These are phyloP conservation scores for Agroathelia rolfsii DNA, from an alignment of 1,284 basidiomycete genomes.

Conservation along the genomic window DNA sequence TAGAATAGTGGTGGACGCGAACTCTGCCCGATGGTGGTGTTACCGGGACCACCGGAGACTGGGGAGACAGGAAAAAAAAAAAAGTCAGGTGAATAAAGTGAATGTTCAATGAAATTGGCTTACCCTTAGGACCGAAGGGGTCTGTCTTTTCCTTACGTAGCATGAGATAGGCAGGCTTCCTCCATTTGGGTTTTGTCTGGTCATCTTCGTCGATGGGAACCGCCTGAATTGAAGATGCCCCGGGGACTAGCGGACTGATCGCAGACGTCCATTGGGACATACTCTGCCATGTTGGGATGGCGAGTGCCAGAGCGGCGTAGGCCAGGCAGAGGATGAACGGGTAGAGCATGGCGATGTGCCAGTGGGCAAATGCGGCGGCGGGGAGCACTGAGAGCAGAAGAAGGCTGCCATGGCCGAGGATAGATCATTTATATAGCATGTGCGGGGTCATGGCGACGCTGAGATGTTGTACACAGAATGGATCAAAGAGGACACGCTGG, in stretches of 20 bases:
- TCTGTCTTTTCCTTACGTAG: too few relatives aligned
- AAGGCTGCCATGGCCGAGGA: too few relatives aligned
- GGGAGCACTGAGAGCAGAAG: too few relatives aligned
- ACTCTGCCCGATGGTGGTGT: constrained; percentile 20
- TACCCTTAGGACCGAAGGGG: constrained; percentile 22
- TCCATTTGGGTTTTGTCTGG: constrained; percentile 17
- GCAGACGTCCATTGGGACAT: constrained; percentile 25
- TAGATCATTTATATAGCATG: too few relatives aligned
- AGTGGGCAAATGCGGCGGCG: too few relatives aligned
- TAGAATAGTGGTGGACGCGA: constrained; percentile 38
- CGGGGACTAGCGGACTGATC: constrained; percentile 40
- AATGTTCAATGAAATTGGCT: neutral
- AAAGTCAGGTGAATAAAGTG: neutral
- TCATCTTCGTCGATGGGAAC: constrained; percentile 19
- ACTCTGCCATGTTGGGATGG: constrained; percentile 39
- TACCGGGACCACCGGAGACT: too few relatives aligned
- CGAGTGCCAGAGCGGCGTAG: constrained; percentile 18
- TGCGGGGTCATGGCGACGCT: too few relatives aligned
- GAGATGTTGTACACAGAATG: too few relatives aligned
- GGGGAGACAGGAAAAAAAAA: too few relatives aligned
- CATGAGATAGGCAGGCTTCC: constrained; percentile 34
- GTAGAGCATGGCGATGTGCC: constrained; percentile 9
- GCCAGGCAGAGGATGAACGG: constrained; percentile 15
- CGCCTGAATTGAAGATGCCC: constrained; percentile 36
- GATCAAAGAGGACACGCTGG: too few relatives aligned